phyloP scores from a whole-genome alignment of 495 filamentous ascomycete species.

The Neurospora hispaniola region DNA sequence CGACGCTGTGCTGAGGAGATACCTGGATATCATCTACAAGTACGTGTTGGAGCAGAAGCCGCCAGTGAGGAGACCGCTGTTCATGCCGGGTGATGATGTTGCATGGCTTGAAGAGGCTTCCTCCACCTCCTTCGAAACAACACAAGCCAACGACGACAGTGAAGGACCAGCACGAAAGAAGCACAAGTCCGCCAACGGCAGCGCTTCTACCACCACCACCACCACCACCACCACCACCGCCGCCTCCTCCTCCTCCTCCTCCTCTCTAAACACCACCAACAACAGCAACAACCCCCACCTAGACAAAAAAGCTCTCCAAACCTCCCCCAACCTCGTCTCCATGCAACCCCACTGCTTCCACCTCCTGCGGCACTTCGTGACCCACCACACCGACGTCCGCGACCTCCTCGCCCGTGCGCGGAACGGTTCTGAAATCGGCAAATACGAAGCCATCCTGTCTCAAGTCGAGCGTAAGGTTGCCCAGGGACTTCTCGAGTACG shows the following conservation, averaged over 20 bases:
- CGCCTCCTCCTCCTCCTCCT: neutral
- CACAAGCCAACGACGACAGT: slow-evolving; percentile 19
- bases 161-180: slow-evolving; percentile 45
- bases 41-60: slow-evolving; percentile 53
- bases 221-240: neutral
- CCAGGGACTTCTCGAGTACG: slow-evolving; percentile 64
- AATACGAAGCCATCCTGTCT: slow-evolving; percentile 56
- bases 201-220: neutral
- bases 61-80: slow-evolving; percentile 60
- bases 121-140: neutral
- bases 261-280: neutral
- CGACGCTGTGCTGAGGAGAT: slow-evolving; percentile 77
- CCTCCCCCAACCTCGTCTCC: slow-evolving; percentile 62
- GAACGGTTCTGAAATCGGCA: slow-evolving; percentile 48
- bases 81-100: slow-evolving; percentile 54
- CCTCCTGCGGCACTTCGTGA: slow-evolving; percentile 70
- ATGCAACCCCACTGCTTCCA: slow-evolving; percentile 94
- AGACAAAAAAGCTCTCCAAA: slow-evolving; percentile 25
- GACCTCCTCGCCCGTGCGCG: slow-evolving; percentile 60
- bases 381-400: slow-evolving; percentile 66
- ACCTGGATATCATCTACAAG: slow-evolving; percentile 78
- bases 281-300: neutral
- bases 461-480: slow-evolving; percentile 57
- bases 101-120: slow-evolving; percentile 17
- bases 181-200: slow-evolving; percentile 27